These are phyloP conservation scores for Funneliformis caledonium DNA, from an alignment of 371 early-diverging fungal genomes.

Conservation along the genomic window DNA sequence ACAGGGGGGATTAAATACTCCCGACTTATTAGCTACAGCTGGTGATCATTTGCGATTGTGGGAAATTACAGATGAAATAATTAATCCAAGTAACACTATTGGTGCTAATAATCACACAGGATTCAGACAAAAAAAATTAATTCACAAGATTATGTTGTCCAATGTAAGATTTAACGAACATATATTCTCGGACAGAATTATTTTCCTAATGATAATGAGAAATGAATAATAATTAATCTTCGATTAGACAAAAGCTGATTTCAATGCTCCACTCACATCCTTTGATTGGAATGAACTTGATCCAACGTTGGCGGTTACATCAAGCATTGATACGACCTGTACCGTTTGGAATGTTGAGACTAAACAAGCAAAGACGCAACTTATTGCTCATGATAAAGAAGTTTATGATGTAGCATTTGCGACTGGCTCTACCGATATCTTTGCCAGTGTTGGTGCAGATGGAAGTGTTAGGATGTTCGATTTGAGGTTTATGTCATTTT, in stretches of 20 bases:
- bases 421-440: conserved; percentile 81
- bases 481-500: conserved; percentile 62
- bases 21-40: conserved; percentile 85
- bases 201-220: background rate
- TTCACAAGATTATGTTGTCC: conserved; percentile 55
- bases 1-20: conserved; percentile 54
- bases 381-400: conserved; percentile 97
- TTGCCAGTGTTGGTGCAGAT: conserved; percentile 96
- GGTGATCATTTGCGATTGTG: conserved; percentile 88
- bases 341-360: conserved; percentile 97
- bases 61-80: conserved; percentile 68
- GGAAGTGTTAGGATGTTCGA: conserved; percentile 97
- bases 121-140: conserved; percentile 53
- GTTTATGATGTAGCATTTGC: conserved; percentile 96
- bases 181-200: background rate
- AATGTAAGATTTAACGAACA: conserved; percentile 56
- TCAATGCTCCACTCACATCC: conserved; percentile 89
- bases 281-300: conserved; percentile 96
- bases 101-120: conserved; percentile 46
- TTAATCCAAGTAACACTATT: conserved; percentile 51
- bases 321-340: conserved; percentile 96
- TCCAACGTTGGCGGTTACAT: conserved; percentile 83
- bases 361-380: conserved; percentile 92
- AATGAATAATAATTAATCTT: background rate
- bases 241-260: conserved; percentile 63